Percentiles rank a stretch among this genome's conserved stretches.
phyloP scores from a whole-genome alignment of 1,284 basidiomycete species.

The Ustilago lituana region DNA sequence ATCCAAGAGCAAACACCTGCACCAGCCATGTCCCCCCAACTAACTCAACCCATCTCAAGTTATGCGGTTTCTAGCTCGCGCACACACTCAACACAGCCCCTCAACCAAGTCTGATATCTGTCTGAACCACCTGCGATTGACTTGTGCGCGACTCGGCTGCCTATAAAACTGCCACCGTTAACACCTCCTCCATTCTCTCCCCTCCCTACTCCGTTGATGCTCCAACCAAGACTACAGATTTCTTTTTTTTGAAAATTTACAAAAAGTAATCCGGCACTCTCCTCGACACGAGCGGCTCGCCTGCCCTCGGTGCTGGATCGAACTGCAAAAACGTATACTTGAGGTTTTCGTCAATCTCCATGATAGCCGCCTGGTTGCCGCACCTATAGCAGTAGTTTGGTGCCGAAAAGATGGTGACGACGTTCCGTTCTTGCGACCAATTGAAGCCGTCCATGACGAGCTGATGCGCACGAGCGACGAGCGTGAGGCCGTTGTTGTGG shows the following conservation, averaged over 20 bases:
- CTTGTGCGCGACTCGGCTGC: too few relatives aligned
- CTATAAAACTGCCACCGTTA: too few relatives aligned
- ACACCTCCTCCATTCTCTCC: not conserved
- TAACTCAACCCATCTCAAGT: too few relatives aligned
- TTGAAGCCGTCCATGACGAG: constrained; percentile 98
- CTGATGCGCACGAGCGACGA: constrained; percentile 73
- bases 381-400: constrained; percentile 92
- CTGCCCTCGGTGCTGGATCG: constrained; percentile 96
- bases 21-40: too few relatives aligned
- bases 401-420: constrained; percentile 99
- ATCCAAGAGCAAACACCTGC: too few relatives aligned
- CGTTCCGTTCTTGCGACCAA: constrained; percentile 99
- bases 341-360: constrained; percentile 99
- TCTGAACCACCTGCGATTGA: too few relatives aligned
- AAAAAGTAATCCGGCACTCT: constrained; percentile 84
- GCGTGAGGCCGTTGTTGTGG: constrained; percentile 97
- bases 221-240: too few relatives aligned
- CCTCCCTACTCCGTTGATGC: not conserved
- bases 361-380: constrained; percentile 99
- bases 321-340: constrained; percentile 98
- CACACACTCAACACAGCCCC: too few relatives aligned
- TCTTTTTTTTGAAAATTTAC: too few relatives aligned
- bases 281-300: constrained; percentile 95
- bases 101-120: too few relatives aligned
- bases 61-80: too few relatives aligned